Base-by-base conservation (phyloP, 179 eudicot genomes). In the Silene coronaria region DNA sequence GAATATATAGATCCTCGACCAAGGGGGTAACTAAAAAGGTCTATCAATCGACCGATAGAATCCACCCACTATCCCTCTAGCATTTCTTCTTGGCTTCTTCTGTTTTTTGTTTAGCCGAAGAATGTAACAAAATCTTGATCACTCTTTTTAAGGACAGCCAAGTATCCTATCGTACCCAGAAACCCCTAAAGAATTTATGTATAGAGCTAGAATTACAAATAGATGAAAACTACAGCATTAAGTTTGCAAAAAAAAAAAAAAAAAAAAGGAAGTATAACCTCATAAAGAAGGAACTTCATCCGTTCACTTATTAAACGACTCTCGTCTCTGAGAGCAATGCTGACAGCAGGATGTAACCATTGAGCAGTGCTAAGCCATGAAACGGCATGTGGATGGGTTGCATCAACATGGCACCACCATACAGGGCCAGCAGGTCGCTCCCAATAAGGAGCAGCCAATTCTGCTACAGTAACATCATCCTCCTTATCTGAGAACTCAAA, bases 291-390 rank as follows among this genome's bases (percentile, higher is more conserved):
- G 78, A 88, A 87, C 77, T 89, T 95, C 99, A 92, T 95, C 80
- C 91, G 82, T 60, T 95, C 99, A 77, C 97, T 95, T 79, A 95
- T 95, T 28, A 95, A 80, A 59, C 90, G 91, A 66, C 97, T 88
- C 83, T 95, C 99, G 83, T 95, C 99, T 89, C 90, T 90, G 81
- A 95, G 79, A 74, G 99, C 99, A 81, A 84, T 75, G 77, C 96
- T 92, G 67, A 95, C 84, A 22, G 99, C 99, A 80, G 97, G 99
- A 80, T 95, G 97, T 76, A 95, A 86, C 97, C 97, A 95, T 80
- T 85, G 95, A 80, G 97, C 93, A 87, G 78, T 79, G 67, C 72
- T 80, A 32, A 95, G 91, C 97, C 97, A 95, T 51, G 89, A 81
- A 48, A 80, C 84, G n/a, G 83, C 78, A 62, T 76, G 75, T 1